Evolutionary conservation across 2,329 filamentous ascomycete species (phyloP).

Genomic region (Diplocarpon rosae): DNA sequence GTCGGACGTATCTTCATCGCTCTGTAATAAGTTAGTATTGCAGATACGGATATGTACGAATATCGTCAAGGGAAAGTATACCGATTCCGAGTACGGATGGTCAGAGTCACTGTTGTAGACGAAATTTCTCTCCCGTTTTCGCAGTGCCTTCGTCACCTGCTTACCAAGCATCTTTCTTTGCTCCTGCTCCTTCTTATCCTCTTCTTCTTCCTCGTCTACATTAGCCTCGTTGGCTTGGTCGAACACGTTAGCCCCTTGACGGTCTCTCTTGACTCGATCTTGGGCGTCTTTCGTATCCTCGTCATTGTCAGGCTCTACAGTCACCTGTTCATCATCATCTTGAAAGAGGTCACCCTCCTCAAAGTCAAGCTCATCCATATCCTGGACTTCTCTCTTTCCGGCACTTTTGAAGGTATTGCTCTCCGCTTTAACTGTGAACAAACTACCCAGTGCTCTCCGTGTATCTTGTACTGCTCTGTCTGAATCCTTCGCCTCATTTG

Average conservation of each 20-base stretch:
- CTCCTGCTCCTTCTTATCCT: slow-evolving; percentile 61
- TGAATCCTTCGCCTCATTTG: slow-evolving; percentile 45
- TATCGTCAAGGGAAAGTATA: slow-evolving; percentile 24
- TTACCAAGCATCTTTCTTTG: slow-evolving; percentile 63
- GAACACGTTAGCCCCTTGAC: slow-evolving; percentile 80
- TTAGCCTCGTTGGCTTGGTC: slow-evolving; percentile 57
- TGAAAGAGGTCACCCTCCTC: slow-evolving; percentile 66
- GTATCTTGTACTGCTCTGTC: slow-evolving; percentile 49
- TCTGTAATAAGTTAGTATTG: slow-evolving; percentile 29
- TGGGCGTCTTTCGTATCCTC: slow-evolving; percentile 67
- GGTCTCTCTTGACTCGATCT: slow-evolving; percentile 64
- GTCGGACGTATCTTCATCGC: slow-evolving; percentile 39
- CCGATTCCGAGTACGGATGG: slow-evolving; percentile 46
- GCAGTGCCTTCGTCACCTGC: slow-evolving; percentile 66
- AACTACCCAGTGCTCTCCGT: slow-evolving; percentile 38
- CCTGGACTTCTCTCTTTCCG: slow-evolving; percentile 52
- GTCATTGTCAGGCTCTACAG: slow-evolving; percentile 68
- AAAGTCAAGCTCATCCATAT: slow-evolving; percentile 60
- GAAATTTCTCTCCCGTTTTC: slow-evolving; percentile 75
- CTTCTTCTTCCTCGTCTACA: slow-evolving; percentile 58
- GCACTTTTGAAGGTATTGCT: slow-evolving; percentile 51
- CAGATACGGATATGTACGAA: slow-evolving; percentile 4
- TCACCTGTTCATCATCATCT: slow-evolving; percentile 72
- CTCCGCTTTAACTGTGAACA: slow-evolving; percentile 52
- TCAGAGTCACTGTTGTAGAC: slow-evolving; percentile 69